Evolutionary conservation across 306 rosid species (phyloP), one percentile per base, ranked within the genome.

Genomic region (Potentilla sterilis): DNA sequence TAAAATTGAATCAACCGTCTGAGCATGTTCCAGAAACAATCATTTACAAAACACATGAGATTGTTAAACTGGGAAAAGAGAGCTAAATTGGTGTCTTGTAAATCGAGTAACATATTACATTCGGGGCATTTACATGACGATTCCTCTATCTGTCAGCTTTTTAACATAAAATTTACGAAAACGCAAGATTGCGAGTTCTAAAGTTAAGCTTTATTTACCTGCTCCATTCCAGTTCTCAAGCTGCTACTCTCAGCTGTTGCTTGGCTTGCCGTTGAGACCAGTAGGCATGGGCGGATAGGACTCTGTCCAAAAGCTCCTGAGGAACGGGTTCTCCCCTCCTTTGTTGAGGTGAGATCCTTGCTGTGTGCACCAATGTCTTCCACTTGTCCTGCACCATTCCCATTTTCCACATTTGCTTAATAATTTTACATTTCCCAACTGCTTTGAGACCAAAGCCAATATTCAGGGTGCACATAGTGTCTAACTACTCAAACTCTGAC

Each of bases 271-370:
- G 89, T 70, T 88, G 92, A 65, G 89, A 89, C 97, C 97, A 91
- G 72, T 82, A 83, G 21, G 95, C 91, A 79, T 89, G 95, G 35
- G 92, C 86, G n/a, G 87, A 77, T 63, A 89, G 83, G 77, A 91
- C 92, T 67, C 95, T 83, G 66, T 89, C 97, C 75, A 91, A 79
- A 73, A 89, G 92, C 83, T 87, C 92, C 70, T 89, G 95, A 10
- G 97, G 97, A 75, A 91, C 95, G 7, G 97, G 95, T 58, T 85
- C 95, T 32, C 97, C 95, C 73, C 95, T 89, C 78, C 97, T 84
- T 69, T 87, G 92, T 41, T 86, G 95, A 54, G 91, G 92, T 57
- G 89, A 87, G 83, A 91, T 91, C 80, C 89, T 86, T 28, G 97
- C 95, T 4, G 97, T 91, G 81, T 91, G 95, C 74, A 91, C 97